These are phyloP conservation scores for Pythium dissotocum DNA, from an alignment of 352 stramenopile species.

Conservation along the genomic window DNA sequence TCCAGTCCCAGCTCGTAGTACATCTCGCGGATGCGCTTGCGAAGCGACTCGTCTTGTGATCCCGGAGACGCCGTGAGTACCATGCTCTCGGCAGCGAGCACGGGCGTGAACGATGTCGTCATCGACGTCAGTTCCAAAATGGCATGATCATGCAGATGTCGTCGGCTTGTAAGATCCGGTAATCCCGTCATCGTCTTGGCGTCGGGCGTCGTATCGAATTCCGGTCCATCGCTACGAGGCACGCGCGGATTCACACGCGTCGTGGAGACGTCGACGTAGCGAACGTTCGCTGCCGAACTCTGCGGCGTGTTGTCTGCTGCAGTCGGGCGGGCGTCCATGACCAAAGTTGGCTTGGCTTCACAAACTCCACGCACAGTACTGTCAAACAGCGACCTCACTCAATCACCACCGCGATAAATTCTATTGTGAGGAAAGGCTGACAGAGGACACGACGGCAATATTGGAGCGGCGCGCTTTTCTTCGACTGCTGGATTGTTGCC, in stretches of 20 bases:
- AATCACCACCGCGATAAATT: too few species aligned
- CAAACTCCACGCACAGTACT: too few species aligned
- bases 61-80: neutral
- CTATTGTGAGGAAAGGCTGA: too few species aligned
- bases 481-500: neutral
- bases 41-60: neutral
- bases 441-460: too few species aligned
- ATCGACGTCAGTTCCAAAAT: neutral
- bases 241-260: neutral
- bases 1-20: neutral
- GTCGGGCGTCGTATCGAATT: neutral
- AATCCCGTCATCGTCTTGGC: neutral
- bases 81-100: neutral
- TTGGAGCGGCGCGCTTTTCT: too few species aligned
- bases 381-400: too few species aligned
- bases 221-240: neutral
- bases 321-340: neutral
- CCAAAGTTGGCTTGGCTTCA: too few species aligned
- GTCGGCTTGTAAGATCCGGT: neutral
- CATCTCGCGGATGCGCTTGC: neutral
- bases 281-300: conserved; percentile 2
- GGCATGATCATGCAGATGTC: neutral
- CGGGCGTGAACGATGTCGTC: neutral
- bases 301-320: neutral
- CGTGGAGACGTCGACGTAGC: conserved; percentile 18